Evolutionary conservation across 1,139 yeast species (phyloP), one percentile per base, ranked within the genome.

Genomic region (Protomyces arabidopsidicola): DNA sequence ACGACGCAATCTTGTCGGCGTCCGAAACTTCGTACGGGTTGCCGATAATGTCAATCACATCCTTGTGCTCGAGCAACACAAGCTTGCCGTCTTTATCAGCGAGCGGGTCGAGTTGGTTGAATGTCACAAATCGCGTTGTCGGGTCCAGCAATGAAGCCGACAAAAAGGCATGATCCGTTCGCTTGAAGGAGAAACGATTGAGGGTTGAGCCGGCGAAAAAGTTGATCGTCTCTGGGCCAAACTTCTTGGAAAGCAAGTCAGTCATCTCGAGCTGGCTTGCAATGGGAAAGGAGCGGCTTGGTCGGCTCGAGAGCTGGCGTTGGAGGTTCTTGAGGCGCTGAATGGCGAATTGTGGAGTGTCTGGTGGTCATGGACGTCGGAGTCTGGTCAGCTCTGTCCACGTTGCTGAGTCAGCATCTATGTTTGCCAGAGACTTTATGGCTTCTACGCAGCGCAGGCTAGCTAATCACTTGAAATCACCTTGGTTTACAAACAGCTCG

Each of bases 161-260:
- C 27, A 90, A 79, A 71, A 89, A 90, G 38, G 78, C 81, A 27
- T 75, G 65, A 71, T 90, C 87, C 38, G 84, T 85, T 63, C 97
- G 78, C 55, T 90, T 77, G 71, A 90, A 91, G 12, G 95, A 85
- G 9, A 90, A 85, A 67, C 97, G 77, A 75, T 91, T 90, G 63
- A 91, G 77, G 5, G 82, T 84, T 67, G 83, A 85, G 22, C 80
- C 80, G 14, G 88, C 85, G 69, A 78, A 81, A 65, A 45, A 62
- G 42, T 65, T 61, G 60, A 55, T 38, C 18, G 60, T 55, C 53
- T 61, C 64, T 20, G 52, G 39, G 10, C 64, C 64, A 27, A 48
- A 61, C 16, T 51, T 45, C 12, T 38, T 34, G 22, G 51, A 39
- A 22, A 61, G 45, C n/a, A 50, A 39, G 45, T 52, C 27, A 6